Base-by-base conservation (phyloP, 2,329 filamentous ascomycete species). In the Rhynchosporium graminicola region DNA sequence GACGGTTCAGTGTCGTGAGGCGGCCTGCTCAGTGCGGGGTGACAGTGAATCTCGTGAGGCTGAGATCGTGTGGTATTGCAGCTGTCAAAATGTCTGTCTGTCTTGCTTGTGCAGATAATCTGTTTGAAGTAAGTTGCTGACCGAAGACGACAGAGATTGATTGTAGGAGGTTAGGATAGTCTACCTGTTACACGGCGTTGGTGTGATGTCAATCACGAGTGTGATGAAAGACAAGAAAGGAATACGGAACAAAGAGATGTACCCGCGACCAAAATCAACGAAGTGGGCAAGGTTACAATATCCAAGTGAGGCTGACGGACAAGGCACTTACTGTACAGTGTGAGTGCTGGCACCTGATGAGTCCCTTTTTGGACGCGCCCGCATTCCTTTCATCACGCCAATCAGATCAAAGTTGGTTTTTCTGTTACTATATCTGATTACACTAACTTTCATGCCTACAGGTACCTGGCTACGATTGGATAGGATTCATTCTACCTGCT, bases 151-250 rank as follows among this genome's bases (percentile, higher is more conserved):
- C 29, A 28, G n/a, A 46, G 47, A 12, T 33, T 15, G 38, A 13
- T 33, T 31, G n/a, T 40, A 26, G 40, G 43, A 10, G 10, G 20
- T 46, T 26, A 43, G 31, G 42, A 6, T 57, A 9, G 28, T 5
- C 10, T 50, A 58, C 56, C 56, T 57, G 56, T 58, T 58, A 58
- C 56, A 58, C 56, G 20, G 45, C 15, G 12, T n/a, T 50, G 28
- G 54, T 20, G 20, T 50, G 28, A 36, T 36, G 33, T 5, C 5
- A 15, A 38, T 36, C 29, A 46, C 56, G 45, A 36, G 56, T n/a
- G 29, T 31, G 29, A 36, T 13, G 20, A 33, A 28, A 12, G 13
- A 28, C 15, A 15, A n/a, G 4, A 15, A 5, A 10, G 9, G 31
- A 13, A 38, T 29, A 2, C 47, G 13, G 55, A 33, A 36, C n/a